These are phyloP conservation scores for Aspergillus sclerotiicarbonarius DNA, from an alignment of 495 filamentous ascomycete species.

Conservation along the genomic window DNA sequence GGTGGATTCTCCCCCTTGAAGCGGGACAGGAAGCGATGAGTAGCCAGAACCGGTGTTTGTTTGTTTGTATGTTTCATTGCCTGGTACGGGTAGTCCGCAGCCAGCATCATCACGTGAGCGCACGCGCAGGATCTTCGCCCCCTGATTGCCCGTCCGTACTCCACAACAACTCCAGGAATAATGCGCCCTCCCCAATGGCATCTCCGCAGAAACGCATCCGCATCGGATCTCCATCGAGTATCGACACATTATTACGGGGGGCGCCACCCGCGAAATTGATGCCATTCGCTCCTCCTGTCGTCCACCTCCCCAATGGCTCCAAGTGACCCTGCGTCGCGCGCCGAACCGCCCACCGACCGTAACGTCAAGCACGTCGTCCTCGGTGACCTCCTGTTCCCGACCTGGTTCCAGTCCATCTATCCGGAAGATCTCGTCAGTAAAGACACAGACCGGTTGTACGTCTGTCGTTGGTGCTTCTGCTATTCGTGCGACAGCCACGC, in stretches of 20 bases:
- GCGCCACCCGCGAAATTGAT: too few relatives aligned
- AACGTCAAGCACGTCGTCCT: slow-evolving; percentile 75
- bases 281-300: neutral
- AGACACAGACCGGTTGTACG: slow-evolving; percentile 65
- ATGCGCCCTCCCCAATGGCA: slow-evolving; percentile 5
- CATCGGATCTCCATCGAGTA: too few relatives aligned
- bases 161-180: too few relatives aligned
- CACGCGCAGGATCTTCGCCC: too few relatives aligned
- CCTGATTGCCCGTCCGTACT: too few relatives aligned
- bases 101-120: too few relatives aligned
- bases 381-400: slow-evolving; percentile 68
- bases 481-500: slow-evolving; percentile 73
- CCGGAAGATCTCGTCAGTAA: slow-evolving; percentile 72
- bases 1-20: slow-evolving; percentile 78
- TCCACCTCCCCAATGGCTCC: slow-evolving; percentile 27
- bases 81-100: too few relatives aligned
- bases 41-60: too few relatives aligned
- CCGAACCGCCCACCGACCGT: slow-evolving; percentile 46
- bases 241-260: too few relatives aligned
- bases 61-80: too few relatives aligned
- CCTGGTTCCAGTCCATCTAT: slow-evolving; percentile 78
- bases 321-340: slow-evolving; percentile 23
- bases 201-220: slow-evolving; percentile 1
- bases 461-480: slow-evolving; percentile 92
- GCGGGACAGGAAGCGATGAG: slow-evolving; percentile 59